Conservation (phyloP, 495 filamentous ascomycete genomes). For the Mycothermus thermophilus region DNA sequence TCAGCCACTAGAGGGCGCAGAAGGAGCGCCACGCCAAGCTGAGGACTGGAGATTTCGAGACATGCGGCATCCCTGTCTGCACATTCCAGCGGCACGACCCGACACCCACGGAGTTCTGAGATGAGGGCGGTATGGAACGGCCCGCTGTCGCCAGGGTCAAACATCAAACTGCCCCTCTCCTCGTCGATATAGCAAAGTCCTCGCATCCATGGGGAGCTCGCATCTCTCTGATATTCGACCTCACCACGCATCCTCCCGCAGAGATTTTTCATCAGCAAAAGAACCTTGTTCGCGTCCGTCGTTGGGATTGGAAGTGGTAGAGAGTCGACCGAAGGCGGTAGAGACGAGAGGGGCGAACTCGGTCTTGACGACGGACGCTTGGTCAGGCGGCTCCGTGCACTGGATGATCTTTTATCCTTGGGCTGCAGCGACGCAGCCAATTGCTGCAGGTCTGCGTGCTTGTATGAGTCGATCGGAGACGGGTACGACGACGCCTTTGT, state of each 20-base stretch:
- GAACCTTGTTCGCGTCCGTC: slow-evolving; percentile 46
- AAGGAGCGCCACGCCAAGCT: slow-evolving; percentile 54
- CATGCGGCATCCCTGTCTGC: slow-evolving; percentile 53
- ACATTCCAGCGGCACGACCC: slow-evolving; percentile 53
- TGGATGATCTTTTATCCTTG: slow-evolving; percentile 31
- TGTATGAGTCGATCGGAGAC: slow-evolving; percentile 27
- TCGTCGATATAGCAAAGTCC: slow-evolving; percentile 56
- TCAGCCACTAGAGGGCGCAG: slow-evolving; percentile 58
- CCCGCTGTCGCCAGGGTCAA: slow-evolving; percentile 40
- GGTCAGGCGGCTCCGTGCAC: slow-evolving; percentile 27
- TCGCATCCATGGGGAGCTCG: slow-evolving; percentile 40
- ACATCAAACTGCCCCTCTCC: slow-evolving; percentile 48
- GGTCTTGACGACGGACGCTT: slow-evolving; percentile 37
- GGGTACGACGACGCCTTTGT: slow-evolving; percentile 18
- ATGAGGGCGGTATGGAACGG: slow-evolving; percentile 42
- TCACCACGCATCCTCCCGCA: slow-evolving; percentile 58
- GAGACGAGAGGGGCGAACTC: slow-evolving; percentile 33
- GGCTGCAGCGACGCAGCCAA: slow-evolving; percentile 10
- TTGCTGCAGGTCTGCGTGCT: slow-evolving; percentile 24
- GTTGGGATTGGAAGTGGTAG: slow-evolving; percentile 43
- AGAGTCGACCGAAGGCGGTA: slow-evolving; percentile 38
- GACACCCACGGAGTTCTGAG: slow-evolving; percentile 75
- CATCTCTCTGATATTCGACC: slow-evolving; percentile 47
- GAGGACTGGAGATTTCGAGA: slow-evolving; percentile 63
- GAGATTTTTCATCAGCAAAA: slow-evolving; percentile 53